Evolutionary conservation across 345 rosid species (phyloP), one percentile per base, ranked within the genome.

Genomic region (Cardamine occulta): DNA sequence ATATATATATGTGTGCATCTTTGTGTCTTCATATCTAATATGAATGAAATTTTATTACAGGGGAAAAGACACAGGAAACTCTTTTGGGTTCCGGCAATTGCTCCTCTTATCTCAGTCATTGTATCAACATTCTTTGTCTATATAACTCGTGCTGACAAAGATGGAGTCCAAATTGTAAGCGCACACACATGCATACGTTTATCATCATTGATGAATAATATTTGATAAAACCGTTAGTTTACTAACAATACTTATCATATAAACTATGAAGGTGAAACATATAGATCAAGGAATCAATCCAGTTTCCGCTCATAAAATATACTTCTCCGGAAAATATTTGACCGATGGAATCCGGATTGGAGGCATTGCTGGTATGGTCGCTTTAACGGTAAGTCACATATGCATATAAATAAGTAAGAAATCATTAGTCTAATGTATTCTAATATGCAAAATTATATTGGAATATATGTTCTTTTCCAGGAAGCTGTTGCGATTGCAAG

Each of bases 401-500:
- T 35, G 10, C 39, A 66, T 26, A 23, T 8, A 37, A 5, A n/a
- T 21, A 67, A 23, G 37, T 35, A n/a, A 52, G 7, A 1, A 3
- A 49, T 47, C 37, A 35, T 17, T n/a, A 57, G 10, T 57, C 0
- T 58, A 35, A 17, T 44, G 28, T 45, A 21, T 15, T 64, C 26
- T 24, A 6, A 49, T 23, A n/a, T 8, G 26, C 19, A 7, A 58
- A 4, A 12, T n/a, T n/a, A n/a, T n/a, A n/a, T n/a, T n/a, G n/a
- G n/a, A n/a, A n/a, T n/a, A 19, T 73, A 4, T 6, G 2, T 10
- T 8, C 6, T 45, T 51, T 70, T 48, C 40, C 60, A 90, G 98
- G 99, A 95, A 84, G 99, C 99, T 26, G 80, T 82, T 63, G 97
- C 97, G 2, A 95, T 95, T 71, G 99, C 88, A 74, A 89, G 99